Conservation (phyloP, 805 yeast genomes). For the Pichia membranifaciens region DNA sequence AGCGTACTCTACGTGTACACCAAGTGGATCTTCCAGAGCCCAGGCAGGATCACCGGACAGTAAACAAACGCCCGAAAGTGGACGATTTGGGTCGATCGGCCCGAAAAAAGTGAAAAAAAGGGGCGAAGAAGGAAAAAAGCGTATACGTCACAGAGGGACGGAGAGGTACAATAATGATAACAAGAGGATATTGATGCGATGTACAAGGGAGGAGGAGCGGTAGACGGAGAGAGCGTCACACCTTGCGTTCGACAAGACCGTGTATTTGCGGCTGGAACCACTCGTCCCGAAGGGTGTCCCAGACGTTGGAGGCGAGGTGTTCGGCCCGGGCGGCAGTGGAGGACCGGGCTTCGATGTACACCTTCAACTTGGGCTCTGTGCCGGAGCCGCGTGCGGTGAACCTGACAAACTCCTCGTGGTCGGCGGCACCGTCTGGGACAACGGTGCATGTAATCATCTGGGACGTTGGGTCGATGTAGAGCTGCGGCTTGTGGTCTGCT, state of each 20-base stretch:
- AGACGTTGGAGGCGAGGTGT: constrained; percentile 52
- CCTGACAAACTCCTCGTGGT: constrained; percentile 39
- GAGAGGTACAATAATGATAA: too few species aligned
- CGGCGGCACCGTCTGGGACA: constrained; percentile 9
- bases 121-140: neutral
- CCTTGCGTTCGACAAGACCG: constrained; percentile 29
- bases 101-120: too few species aligned
- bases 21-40: too few species aligned
- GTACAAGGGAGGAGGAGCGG: too few species aligned
- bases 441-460: constrained; percentile 81
- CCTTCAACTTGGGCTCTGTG: constrained; percentile 91
- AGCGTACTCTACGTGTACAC: too few species aligned
- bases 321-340: constrained; percentile 41
- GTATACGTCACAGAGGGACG: too few species aligned
- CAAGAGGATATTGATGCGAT: too few species aligned
- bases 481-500: constrained; percentile 44
- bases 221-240: neutral
- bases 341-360: constrained; percentile 77
- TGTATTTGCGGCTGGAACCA: constrained; percentile 66
- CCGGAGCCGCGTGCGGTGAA: constrained; percentile 93
- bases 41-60: too few species aligned
- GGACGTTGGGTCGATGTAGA: constrained; percentile 67
- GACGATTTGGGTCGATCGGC: too few species aligned
- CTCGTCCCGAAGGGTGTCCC: constrained; percentile 40
- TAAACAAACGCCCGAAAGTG: too few species aligned